A percentile compares a stretch with the other conserved stretches of the same genome.
phyloP scores from a whole-genome alignment of 495 filamentous ascomycete species.

The Tuber borchii region DNA sequence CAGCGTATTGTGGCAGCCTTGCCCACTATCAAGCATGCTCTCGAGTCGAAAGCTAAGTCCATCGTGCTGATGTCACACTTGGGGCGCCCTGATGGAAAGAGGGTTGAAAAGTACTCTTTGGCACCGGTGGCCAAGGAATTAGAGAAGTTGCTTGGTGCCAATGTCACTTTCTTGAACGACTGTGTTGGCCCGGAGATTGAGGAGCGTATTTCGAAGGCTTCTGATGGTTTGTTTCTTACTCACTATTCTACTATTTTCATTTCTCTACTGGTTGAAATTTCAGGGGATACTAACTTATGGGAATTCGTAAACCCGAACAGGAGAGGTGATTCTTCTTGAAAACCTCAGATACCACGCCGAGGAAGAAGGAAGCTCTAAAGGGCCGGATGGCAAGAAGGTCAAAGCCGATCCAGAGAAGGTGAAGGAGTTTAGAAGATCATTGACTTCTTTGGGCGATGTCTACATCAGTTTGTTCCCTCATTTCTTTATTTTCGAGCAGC shows the following conservation, averaged over 20 bases:
- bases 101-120: constrained; percentile 85
- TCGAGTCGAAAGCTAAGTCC: constrained; percentile 87
- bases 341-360: constrained; percentile 97
- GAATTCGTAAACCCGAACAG: constrained; percentile 19
- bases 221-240: constrained; percentile 47
- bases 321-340: constrained; percentile 85
- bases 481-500: background rate
- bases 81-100: constrained; percentile 85
- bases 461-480: constrained; percentile 73
- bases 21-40: constrained; percentile 96
- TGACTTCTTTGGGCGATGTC: constrained; percentile 91
- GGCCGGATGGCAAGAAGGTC: constrained; percentile 88
- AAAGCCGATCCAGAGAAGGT: constrained; percentile 93
- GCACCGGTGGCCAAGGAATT: constrained; percentile 87
- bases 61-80: constrained; percentile 98
- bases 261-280: background rate
- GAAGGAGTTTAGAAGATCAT: constrained; percentile 83
- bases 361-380: constrained; percentile 92
- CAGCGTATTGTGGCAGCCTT: constrained; percentile 96
- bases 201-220: constrained; percentile 76
- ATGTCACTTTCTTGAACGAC: constrained; percentile 81
- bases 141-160: constrained; percentile 73
- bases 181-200: constrained; percentile 85
- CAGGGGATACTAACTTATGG: background rate
- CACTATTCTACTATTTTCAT: background rate